Evolutionary conservation across 2,329 filamentous ascomycete genomes (phyloP), one percentile per base, ranked within the genome.

Genomic region (Cladophialophora exuberans): DNA sequence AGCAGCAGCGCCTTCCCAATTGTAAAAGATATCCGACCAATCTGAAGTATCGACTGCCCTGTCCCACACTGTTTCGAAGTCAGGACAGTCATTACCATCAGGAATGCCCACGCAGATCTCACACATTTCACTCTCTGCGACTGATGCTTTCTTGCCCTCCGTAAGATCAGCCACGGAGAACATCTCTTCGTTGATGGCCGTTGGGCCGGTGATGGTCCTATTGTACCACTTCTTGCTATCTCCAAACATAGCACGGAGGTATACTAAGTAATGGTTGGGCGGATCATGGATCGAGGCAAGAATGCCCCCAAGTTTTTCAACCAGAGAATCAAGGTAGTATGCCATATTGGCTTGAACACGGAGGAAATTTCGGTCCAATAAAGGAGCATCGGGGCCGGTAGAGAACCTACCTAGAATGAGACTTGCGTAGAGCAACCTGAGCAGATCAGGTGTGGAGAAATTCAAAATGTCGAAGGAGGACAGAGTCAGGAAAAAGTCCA

Each of bases 391-490:
- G 9, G 26, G 18, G 2, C 39, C 13, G 7, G 22, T 15, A 3
- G 39, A 43, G 11, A 43, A 43, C 20, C 39, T 43, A 7, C 39
- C 39, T 11, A 43, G 13, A 15, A 43, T 23, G 6, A 43, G 39
- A 6, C 23, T 7, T 10, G 39, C 39, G 39, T 43, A 43, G 22
- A 43, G 39, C 39, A 43, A 43, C n/a, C 39, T 43, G 18, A 43
- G 22, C 10, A 43, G 39, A n/a, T 43, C 39, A 43, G 39, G 39
- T 23, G 39, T 43, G 4, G 39, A 23, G 22, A 26, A 43, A 4
- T 2, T 7, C 18, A 43, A 23, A 7, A 43, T 26, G 4, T 26
- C 20, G 17, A 13, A 10, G 7, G 39, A 13, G 2, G 39, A 22
- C 10, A 43, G 22, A 26, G 39, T 23, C 39, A 43, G 26, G 23